Conservation (phyloP, 2,329 filamentous ascomycete species). For the Microdochium trichocladiopsis region DNA sequence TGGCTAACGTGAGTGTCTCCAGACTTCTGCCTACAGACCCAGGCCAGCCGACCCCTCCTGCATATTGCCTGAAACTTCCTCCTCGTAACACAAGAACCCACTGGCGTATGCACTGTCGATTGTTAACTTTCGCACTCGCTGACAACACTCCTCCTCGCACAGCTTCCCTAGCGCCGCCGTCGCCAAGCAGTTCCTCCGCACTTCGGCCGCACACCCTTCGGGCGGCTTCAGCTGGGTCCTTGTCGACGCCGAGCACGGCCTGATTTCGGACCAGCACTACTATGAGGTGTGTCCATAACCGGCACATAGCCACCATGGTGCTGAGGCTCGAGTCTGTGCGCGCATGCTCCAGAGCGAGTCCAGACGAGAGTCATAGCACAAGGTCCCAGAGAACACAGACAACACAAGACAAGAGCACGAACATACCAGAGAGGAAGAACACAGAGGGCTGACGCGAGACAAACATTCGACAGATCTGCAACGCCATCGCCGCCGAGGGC, state of each 20-base stretch:
- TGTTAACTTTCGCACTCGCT: not conserved
- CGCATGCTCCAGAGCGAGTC: no score
- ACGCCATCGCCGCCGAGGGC: conserved; percentile 8
- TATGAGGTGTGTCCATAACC: conserved; percentile 2
- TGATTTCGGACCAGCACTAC: conserved; percentile 12
- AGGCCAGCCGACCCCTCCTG: not conserved
- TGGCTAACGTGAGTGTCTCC: conserved; percentile 22
- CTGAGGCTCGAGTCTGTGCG: no score
- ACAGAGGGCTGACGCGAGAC: conserved; percentile 26
- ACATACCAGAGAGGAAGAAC: not conserved
- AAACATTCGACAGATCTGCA: conserved; percentile 48
- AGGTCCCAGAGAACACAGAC: no score
- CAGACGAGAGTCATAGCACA: no score
- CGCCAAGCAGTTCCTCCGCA: conserved; percentile 42
- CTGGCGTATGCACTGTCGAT: not conserved
- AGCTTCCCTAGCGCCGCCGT: conserved; percentile 21
- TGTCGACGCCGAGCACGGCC: conserved; percentile 15
- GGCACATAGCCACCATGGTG: conserved; percentile 12
- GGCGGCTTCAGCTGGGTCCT: conserved; percentile 26
- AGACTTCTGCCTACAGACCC: not conserved
- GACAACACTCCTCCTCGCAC: not conserved
- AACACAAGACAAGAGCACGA: no score
- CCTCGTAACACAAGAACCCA: not conserved
- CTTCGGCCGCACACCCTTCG: conserved; percentile 47
- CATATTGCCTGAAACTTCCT: not conserved